Base-by-base conservation (phyloP, 163 green algal species). In the Volvox carteri region DNA sequence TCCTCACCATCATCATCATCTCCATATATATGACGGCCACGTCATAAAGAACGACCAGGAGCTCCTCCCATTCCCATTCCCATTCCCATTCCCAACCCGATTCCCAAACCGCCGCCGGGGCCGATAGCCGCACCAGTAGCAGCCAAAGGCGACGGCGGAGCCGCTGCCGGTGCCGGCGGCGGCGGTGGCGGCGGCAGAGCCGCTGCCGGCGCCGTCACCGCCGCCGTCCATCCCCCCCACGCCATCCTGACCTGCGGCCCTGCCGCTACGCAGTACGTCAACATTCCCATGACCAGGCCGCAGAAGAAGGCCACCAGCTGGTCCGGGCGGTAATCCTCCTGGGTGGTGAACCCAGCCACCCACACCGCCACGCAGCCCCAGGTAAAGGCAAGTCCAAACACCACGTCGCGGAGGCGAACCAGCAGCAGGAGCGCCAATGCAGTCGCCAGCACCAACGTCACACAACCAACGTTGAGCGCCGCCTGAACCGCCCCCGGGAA, bases 251-350 rank as follows among this genome's bases (percentile, higher is more conserved):
- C 21, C 78, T 56, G 39, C 35, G 79, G 79, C 18, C 60, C 79
- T n/a, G 62, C 60, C n/a, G 62, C 79, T 16, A 86, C 50, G 44
- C 79, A 78, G 44, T 78, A 86, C 4, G 79, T 78, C 28, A 86
- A 42, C 42, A 86, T n/a, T 3, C 62, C 79, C 30, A 68, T 9
- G 0, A 86, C 79, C 30, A 86, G 62, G 11, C 42, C 79, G 33
- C 62, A 78, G 44, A 86, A 86, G 62, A 86, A 78, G 8, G 79
- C 79, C 4, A 78, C 44, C 62, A 86, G 42, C 79, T 86, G 78
- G 39, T 77, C 60, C 0, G 65, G 42, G 14, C 79, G 44, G 79
- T 86, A 86, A 41, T 68, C 79, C 42, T 86, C 62, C 12, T 78
- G 41, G n/a, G 19, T 39, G 16, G 42, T 19, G 62, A 78, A 78